Evolutionary conservation across 2,329 filamentous ascomycete species (phyloP).

Genomic region (Beauveria sp.): DNA sequence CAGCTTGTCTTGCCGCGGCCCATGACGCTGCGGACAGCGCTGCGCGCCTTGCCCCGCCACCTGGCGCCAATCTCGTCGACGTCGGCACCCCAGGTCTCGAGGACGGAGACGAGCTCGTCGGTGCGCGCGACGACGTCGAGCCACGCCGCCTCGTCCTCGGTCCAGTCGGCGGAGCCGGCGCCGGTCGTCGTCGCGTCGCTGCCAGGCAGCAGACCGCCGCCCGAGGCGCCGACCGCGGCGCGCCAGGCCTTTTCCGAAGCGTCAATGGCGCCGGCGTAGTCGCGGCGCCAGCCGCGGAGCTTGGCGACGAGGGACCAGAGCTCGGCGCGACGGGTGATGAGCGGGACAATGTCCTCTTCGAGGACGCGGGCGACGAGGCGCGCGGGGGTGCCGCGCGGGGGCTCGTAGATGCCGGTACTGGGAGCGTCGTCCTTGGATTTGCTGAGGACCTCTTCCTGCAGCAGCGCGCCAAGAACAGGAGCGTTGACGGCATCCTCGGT

Average conservation of each 20-base stretch:
- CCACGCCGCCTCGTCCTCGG: conserved; percentile 58
- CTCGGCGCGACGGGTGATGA: conserved; percentile 72
- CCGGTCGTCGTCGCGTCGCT: conserved; percentile 2
- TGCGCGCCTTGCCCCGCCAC: conserved; percentile 86
- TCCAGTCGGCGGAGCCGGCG: conserved; percentile 21
- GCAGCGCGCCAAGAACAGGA: conserved; percentile 62
- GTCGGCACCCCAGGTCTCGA: conserved; percentile 68
- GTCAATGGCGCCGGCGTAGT: conserved; percentile 65
- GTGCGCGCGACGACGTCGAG: conserved; percentile 68
- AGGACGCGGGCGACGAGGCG: conserved; percentile 63
- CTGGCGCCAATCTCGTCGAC: conserved; percentile 63
- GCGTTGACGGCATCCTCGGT: conserved; percentile 74
- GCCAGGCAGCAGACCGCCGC: conserved; percentile 32
- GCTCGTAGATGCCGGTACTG: conserved; percentile 24
- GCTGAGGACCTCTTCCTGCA: conserved; percentile 59
- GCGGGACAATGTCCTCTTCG: conserved; percentile 66
- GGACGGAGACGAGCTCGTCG: conserved; percentile 70
- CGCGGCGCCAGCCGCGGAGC: conserved; percentile 64
- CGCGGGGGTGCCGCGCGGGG: conserved; percentile 50
- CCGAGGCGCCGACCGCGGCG: conserved; percentile 50
- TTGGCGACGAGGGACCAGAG: conserved; percentile 71
- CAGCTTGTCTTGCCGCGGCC: conserved; percentile 73
- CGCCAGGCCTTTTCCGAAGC: conserved; percentile 89
- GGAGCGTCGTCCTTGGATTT: conserved; percentile 28
- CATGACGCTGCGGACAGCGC: conserved; percentile 74